Evolutionary conservation across 2,329 filamentous ascomycete genomes (phyloP).

Genomic region (Basipetospora sp.): DNA sequence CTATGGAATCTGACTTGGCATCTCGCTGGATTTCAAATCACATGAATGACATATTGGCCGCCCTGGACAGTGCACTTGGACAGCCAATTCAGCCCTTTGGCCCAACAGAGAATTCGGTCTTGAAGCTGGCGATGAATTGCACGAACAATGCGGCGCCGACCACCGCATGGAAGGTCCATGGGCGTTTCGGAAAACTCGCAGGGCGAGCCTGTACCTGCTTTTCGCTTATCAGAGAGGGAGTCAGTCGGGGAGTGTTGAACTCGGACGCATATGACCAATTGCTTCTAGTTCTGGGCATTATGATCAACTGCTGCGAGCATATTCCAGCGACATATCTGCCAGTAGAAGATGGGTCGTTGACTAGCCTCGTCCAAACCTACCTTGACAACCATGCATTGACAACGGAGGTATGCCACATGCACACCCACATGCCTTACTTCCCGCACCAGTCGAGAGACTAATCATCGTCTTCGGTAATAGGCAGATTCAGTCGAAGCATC

Average conservation of each 20-base stretch:
- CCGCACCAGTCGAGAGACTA: neutral
- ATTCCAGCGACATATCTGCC: slow-evolving; percentile 43
- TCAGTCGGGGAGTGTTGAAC: slow-evolving; percentile 29
- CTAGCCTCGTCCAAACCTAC: slow-evolving; percentile 50
- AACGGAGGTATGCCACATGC: slow-evolving; percentile 44
- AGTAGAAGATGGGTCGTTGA: slow-evolving; percentile 29
- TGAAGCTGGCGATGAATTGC: slow-evolving; percentile 68
- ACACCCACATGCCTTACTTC: neutral
- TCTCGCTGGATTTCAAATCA: slow-evolving; percentile 33
- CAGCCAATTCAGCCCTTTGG: slow-evolving; percentile 22
- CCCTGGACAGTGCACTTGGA: slow-evolving; percentile 26
- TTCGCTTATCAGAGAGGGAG: slow-evolving; percentile 28
- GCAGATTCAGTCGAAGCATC: slow-evolving; percentile 60
- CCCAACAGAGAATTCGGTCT: slow-evolving; percentile 30
- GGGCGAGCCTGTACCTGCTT: slow-evolving; percentile 38
- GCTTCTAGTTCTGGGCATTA: slow-evolving; percentile 62
- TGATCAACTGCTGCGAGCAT: slow-evolving; percentile 80
- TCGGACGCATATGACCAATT: slow-evolving; percentile 50
- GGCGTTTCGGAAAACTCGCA: slow-evolving; percentile 35
- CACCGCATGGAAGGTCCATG: slow-evolving; percentile 52
- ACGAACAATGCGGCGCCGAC: slow-evolving; percentile 66
- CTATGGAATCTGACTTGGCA: slow-evolving; percentile 28
- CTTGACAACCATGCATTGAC: slow-evolving; percentile 50
- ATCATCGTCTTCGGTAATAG: slow-evolving; percentile 22
- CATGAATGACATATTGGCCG: slow-evolving; percentile 35